Base-by-base conservation (phyloP, 2,329 filamentous ascomycete genomes). In the Clonostachys solani region DNA sequence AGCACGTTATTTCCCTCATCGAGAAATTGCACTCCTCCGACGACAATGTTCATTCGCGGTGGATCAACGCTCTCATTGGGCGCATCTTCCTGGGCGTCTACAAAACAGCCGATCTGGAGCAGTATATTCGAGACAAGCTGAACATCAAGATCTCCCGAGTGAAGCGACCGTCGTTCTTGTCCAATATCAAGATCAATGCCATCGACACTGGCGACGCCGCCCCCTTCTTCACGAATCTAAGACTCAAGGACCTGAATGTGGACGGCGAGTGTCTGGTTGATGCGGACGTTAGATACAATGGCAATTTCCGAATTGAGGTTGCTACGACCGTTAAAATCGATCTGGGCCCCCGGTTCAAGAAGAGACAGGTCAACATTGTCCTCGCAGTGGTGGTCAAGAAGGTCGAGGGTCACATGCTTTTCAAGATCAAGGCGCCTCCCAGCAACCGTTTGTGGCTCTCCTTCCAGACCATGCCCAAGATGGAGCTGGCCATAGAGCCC, bases 391-490 rank as follows among this genome's bases (percentile, higher is more conserved):
- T 94, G 1, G 65, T 96, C 48, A 92, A 89, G 62, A 88, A 85
- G 56, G 72, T 97, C 2, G 89, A 95, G 57, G 94, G 94, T 1
- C 92, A 95, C 57, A 68, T 89, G 42, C 70, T 96, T 33, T 76
- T 96, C 58, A 87, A 90, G 59, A 84, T 97, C 65, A 99, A 99
- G 65, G 89, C 94, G 7, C 90, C 92, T 15, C 94, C 94, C 1
- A 96, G 91, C 65, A 99, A 99, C 63, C 83, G 94, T 38, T 66
- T 96, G n/a, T 99, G 94, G 94, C 82, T 97, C 55, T 86, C 91
- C 1, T 99, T 99, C 61, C 89, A 95, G 62, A 83, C 83, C n/a
- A 89, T 91, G 77, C 94, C 94, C 16, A 92, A 92, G 60, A 87
- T 99, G 72, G 91, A 95, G 51, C 84, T 96, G 76, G 83, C 83